Conservation (phyloP, 2,329 filamentous ascomycete species). For the Monilinia aucupariae region DNA sequence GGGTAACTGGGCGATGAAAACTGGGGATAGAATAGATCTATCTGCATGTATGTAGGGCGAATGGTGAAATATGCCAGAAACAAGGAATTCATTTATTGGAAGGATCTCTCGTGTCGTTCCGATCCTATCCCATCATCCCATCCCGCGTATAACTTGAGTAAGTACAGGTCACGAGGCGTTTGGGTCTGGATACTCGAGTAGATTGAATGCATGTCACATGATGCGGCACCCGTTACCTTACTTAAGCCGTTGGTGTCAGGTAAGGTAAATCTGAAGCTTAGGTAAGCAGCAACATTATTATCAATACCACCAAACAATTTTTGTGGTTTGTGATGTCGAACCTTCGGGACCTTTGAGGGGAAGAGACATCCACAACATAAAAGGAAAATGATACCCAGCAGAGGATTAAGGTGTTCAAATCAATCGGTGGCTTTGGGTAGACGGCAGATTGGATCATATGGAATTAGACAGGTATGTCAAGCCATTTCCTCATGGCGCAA, state of each 20-base stretch:
- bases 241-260: no score
- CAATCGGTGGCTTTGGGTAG: conserved; percentile 38
- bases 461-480: conserved; percentile 33
- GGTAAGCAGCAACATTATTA: not conserved
- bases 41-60: no score
- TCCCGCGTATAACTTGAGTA: no score
- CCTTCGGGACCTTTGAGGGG: conserved; percentile 7
- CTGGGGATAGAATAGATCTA: not conserved
- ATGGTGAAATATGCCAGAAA: not conserved
- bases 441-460: conserved; percentile 38
- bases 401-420: conserved; percentile 46
- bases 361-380: conserved; percentile 20
- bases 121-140: no score
- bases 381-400: conserved; percentile 51
- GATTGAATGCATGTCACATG: no score
- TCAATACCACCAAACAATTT: conserved; percentile 22
- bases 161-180: no score
- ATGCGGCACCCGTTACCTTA: no score
- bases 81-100: not conserved
- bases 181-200: no score
- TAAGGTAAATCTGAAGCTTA: no score
- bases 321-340: conserved; percentile 23
- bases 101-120: no score
- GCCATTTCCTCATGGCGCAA: not conserved
- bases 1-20: not conserved